Evolutionary conservation across 2,329 filamentous ascomycete species (phyloP).

Genomic region (Fusarium floridanum): DNA sequence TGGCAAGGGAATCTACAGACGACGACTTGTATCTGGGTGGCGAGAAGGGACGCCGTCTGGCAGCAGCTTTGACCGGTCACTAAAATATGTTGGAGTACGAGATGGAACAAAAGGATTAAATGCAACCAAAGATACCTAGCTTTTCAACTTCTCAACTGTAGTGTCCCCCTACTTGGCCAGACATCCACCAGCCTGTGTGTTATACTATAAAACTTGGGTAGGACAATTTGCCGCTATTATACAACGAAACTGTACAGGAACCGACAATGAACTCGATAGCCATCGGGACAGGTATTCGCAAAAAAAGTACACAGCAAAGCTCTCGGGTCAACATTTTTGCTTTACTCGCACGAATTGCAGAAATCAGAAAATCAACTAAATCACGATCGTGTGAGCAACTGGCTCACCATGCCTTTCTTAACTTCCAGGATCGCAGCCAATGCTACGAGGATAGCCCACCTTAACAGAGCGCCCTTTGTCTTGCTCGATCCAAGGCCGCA

Average conservation of each 20-base stretch:
- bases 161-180: neutral
- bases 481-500: conserved; percentile 64
- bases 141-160: neutral
- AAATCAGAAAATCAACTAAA: conserved; percentile 20
- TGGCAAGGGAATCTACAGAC: conserved; percentile 72
- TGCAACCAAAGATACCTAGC: conserved; percentile 36
- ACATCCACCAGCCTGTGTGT: neutral
- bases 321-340: neutral
- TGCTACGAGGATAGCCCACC: conserved; percentile 62
- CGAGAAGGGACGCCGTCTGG: conserved; percentile 65
- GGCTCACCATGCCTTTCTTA: conserved; percentile 52
- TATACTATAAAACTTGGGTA: neutral
- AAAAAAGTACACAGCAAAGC: neutral
- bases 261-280: neutral
- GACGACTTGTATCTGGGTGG: conserved; percentile 73
- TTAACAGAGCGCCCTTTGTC: conserved; percentile 63
- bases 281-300: neutral
- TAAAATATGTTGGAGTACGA: conserved; percentile 23
- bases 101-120: conserved; percentile 10
- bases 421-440: conserved; percentile 53
- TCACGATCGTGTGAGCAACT: conserved; percentile 43
- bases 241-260: conserved; percentile 4
- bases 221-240: conserved; percentile 5
- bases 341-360: neutral
- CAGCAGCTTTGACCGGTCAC: conserved; percentile 53